Base-by-base conservation (phyloP, 306 rosid species). In the Sesbania bispinosa region DNA sequence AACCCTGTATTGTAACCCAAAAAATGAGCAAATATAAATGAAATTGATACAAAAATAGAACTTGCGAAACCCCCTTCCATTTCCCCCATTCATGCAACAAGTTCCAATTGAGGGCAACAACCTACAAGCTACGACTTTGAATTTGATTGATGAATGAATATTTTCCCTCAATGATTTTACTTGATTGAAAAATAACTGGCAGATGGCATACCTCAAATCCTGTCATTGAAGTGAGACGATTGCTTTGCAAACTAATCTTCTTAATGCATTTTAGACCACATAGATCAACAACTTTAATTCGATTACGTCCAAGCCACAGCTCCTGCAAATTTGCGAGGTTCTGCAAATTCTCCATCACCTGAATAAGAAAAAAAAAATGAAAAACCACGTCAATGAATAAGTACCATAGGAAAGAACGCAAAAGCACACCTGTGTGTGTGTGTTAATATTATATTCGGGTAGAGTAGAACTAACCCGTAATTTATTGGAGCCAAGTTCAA, bases 221-320 rank as follows among this genome's bases (percentile, higher is more conserved):
- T 35, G 54, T 46, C 89, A 85, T 89, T 2, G 95, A 82, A 78
- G 97, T 94, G 84, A 91, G 79, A 27, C 95, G 92, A 75, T 94
- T 94, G 86, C 99, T 94, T 55, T 90, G 99, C 88, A 94, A 71
- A 85, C 96, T 94, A 82, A 94, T 88, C 86, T 89, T 88, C 87
- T 86, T 82, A 59, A 94, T 86, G 73, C 84, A 86, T 71, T 81
- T 85, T 55, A 91, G 79, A 61, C 97, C 97, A 62, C 95, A 94
- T 35, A 94, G 79, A 78, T 91, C 85, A 7, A 94, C 86, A 42
- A 52, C 71, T 78, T 94, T 94, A 61, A 91, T 87, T 36, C 99
- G 87, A 72, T 94, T 94, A 32, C 92, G 92, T 10, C 99, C 99
- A 61, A 89, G 88, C 97, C 99, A 94, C 14, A 94, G 80, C 92